Evolutionary conservation across 129 eudicot species (phyloP).

Genomic region (Flaveria bidentis): DNA sequence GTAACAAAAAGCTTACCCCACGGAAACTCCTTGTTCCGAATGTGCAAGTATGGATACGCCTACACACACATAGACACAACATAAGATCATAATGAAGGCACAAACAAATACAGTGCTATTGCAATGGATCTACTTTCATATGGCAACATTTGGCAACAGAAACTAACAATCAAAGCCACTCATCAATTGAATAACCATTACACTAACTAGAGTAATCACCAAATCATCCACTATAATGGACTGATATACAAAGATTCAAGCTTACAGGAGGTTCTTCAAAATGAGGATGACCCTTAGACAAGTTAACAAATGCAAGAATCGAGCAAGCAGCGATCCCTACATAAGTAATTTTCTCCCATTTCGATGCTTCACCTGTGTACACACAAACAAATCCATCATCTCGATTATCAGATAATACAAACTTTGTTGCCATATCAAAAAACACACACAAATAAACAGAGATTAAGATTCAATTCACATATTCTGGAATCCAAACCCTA

Average conservation of each 20-base stretch:
- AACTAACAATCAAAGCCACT: neutral
- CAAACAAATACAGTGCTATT: neutral
- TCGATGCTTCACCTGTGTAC: conserved; percentile 63
- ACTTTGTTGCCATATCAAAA: neutral
- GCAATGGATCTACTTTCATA: neutral
- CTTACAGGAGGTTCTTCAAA: conserved; percentile 77
- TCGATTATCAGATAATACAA: neutral
- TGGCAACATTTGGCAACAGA: neutral
- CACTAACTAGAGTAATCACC: neutral
- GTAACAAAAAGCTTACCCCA: neutral
- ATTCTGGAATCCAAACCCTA: neutral
- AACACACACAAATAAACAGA: neutral
- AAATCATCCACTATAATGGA: too few relatives aligned
- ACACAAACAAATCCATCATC: conserved; percentile 23
- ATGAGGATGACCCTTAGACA: conserved; percentile 91
- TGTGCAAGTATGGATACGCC: conserved; percentile 19
- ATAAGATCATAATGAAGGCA: neutral
- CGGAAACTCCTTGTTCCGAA: conserved; percentile 14
- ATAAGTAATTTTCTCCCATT: conserved; percentile 92
- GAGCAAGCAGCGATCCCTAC: conserved; percentile 59
- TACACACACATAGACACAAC: neutral
- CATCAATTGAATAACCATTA: neutral
- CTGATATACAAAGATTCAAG: neutral
- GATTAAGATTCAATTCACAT: neutral
- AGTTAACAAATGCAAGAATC: conserved; percentile 45